These are phyloP conservation scores for Xylaria multiplex DNA, from an alignment of 2,329 filamentous ascomycete genomes.

Conservation along the genomic window DNA sequence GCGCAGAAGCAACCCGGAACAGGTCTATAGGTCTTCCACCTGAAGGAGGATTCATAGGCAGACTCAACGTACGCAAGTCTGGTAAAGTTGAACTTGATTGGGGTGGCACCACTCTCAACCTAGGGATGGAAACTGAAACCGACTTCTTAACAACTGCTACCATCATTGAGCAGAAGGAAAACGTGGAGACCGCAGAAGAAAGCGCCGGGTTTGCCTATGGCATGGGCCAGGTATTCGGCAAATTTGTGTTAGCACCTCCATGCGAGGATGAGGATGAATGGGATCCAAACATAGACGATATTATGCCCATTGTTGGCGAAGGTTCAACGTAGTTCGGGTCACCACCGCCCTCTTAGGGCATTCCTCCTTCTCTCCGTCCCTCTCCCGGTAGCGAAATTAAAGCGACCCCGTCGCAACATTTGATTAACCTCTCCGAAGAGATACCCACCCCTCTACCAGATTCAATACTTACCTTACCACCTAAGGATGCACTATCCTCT, in stretches of 20 bases:
- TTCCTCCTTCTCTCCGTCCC: not conserved
- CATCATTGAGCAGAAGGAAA: conserved; percentile 66
- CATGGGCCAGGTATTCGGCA: conserved; percentile 72
- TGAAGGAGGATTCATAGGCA: conserved; percentile 68
- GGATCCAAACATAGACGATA: conserved; percentile 55
- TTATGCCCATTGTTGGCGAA: conserved; percentile 40
- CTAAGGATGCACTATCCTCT: not conserved
- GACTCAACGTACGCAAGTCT: conserved; percentile 68
- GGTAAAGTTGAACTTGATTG: conserved; percentile 71
- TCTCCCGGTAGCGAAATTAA: not conserved
- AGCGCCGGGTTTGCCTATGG: conserved; percentile 63
- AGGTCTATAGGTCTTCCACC: conserved; percentile 55
- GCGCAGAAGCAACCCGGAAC: conserved; percentile 38
- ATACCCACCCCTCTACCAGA: not conserved
- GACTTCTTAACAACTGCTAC: conserved; percentile 69
- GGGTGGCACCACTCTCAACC: conserved; percentile 66
- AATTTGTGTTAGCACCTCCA: conserved; percentile 68
- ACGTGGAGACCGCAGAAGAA: conserved; percentile 56
- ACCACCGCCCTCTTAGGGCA: not conserved
- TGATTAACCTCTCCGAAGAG: not conserved
- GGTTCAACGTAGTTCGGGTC: conserved; percentile 12
- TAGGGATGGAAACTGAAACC: conserved; percentile 61
- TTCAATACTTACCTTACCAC: not conserved
- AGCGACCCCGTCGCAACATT: not conserved
- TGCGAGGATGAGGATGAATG: conserved; percentile 69